Base-by-base conservation (phyloP, 164 flowering plant genomes). In the Stephania cephalantha region DNA sequence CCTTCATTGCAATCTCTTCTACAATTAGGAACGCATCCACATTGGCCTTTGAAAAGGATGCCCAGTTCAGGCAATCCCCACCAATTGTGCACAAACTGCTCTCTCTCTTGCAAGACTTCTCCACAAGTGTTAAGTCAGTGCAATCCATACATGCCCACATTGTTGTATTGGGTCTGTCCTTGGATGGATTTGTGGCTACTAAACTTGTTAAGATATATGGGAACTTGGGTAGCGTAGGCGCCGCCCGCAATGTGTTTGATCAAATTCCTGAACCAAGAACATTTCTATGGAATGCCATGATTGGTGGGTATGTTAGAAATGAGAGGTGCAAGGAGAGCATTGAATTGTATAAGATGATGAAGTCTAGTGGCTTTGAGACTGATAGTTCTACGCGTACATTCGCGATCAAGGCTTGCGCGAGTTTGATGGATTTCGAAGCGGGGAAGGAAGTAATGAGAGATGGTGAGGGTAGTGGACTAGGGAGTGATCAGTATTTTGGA, bases 391-490 rank as follows among this genome's bases (percentile, higher is more conserved):
- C 80, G 0, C 79, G 79, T 58, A 82, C 76, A 35, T 75, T 81
- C n/a, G 85, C 77, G 10, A 81, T 86, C 44, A 86, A 84, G 84
- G 86, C 88, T 1, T 86, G 88, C 52, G 68, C 78, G 44, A 55
- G 46, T 7, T 69, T 78, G 68, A 53, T 17, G 18, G 81, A 84
- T 76, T 71, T 76, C 73, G 82, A 81, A 42, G 77, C 8, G 58
- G 88, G 85, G 12, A 78, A 35, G 79, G 76, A 81, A 17, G 69
- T 86, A 18, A 70, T 86, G 64, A 53, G 71, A 11, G 63, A n/a
- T 66, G 80, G 82, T 17, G 50, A 70, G 30, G 68, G 74, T 25
- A 73, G 15, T 71, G 83, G 85, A 44, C 15, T 86, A 44, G 71
- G 55, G 5, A 58, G 30, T 4, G 76, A 84, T 72, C 61, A 70